Conservation (phyloP, 768 basidiomycete genomes). For the Vararia minispora region DNA sequence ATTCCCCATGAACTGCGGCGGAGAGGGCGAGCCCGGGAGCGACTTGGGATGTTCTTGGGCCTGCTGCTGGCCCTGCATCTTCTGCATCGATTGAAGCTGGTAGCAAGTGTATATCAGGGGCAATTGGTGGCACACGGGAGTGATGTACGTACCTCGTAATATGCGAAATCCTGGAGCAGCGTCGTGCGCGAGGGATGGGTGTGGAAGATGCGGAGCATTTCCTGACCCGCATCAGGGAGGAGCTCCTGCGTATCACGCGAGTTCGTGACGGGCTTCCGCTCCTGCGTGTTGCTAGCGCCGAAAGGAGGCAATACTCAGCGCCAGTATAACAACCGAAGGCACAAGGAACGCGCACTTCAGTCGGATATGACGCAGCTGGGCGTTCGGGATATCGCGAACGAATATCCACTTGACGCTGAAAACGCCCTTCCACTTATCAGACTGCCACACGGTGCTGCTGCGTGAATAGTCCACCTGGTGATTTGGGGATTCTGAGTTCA, state of each 20-base stretch:
- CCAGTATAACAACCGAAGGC: not conserved
- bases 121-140: not conserved
- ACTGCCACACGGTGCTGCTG: constrained; percentile 96
- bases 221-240: constrained; percentile 89
- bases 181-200: constrained; percentile 90
- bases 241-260: constrained; percentile 97
- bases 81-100: constrained; percentile 85
- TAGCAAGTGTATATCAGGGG: constrained; percentile 1
- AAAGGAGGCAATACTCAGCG: too few relatives aligned
- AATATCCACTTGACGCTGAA: constrained; percentile 98
- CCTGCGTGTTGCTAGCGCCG: constrained; percentile 79
- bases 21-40: constrained; percentile 20
- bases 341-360: constrained; percentile 52
- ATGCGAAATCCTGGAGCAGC: constrained; percentile 86
- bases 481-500: too few relatives aligned
- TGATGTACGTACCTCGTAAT: constrained; percentile 58
- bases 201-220: constrained; percentile 93
- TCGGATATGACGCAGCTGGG: constrained; percentile 81
- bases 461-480: constrained; percentile 79
- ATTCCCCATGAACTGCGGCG: constrained; percentile 36
- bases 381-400: constrained; percentile 90
- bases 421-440: constrained; percentile 99
- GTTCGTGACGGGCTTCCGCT: constrained; percentile 97
- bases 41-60: constrained; percentile 24
- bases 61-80: constrained; percentile 30